Base-by-base conservation (phyloP, 805 yeast genomes). In the Kodamaea laetipori region DNA sequence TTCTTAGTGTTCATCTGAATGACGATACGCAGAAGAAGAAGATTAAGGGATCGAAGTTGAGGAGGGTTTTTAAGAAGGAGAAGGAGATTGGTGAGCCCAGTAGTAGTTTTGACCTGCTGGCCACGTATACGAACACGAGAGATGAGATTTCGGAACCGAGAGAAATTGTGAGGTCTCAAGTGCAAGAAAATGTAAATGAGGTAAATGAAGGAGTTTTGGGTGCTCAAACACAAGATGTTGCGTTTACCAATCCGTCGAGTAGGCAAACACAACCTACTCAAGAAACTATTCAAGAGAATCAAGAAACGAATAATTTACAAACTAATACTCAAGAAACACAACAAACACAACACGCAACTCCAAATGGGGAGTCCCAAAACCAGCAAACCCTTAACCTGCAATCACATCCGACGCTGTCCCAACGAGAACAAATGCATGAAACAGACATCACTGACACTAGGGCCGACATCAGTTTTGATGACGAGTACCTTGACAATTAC, bases 401-500 rank as follows among this genome's bases (percentile, higher is more conserved):
- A 12, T 13, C 34, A 12, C 34, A 30, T 5, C 19, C 15, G 15
- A 17, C 13, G n/a, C n/a, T 8, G 8, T 8, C 24, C 24, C 24
- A 21, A 21, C 6, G 8, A 6, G 8, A 21, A 6, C 24, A 21
- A 10, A 10, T 15, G 10, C 13, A 12, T 9, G 37, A 24, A 24
- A 24, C 25, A 17, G 37, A n/a, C 26, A 34, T 34, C 8, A 34
- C 27, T n/a, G 41, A 30, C 35, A 45, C 44, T 12, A 49, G 46
- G 15, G 15, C 17, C 3, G 34, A 30, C 17, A 13, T 21, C 8
- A 49, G 48, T 37, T 56, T 51, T 28, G 66, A 62, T 13, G 60
- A 56, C n/a, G 61, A 57, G 25, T 53, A 53, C 37, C 53, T 62
- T 12, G 60, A 61, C 32, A 51, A 56, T 37, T 63, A 63, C 44